phyloP scores from a whole-genome alignment of 768 basidiomycete genomes.

The Chlorophyllum brunneum region DNA sequence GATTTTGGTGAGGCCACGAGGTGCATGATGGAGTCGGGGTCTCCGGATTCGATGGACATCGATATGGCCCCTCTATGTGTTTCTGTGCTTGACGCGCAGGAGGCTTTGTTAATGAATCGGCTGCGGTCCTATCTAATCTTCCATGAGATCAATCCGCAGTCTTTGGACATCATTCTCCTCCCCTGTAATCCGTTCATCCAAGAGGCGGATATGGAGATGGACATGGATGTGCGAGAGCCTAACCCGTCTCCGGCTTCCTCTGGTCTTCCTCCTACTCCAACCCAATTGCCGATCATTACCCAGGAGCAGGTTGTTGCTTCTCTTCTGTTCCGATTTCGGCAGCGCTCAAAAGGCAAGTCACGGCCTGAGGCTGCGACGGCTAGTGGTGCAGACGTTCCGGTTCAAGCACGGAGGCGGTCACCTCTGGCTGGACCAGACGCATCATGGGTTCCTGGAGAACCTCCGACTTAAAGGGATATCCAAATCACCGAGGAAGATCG shows the following conservation, averaged over 20 bases:
- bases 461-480: background rate
- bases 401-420: background rate
- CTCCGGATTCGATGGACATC: background rate
- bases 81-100: conserved; percentile 9
- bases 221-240: background rate
- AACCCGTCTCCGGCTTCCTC: background rate
- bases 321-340: conserved; percentile 3
- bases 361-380: background rate
- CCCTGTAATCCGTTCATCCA: background rate
- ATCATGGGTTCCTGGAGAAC: background rate
- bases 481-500: background rate
- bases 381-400: background rate
- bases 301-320: conserved; percentile 6
- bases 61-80: background rate
- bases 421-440: background rate
- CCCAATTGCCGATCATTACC: background rate
- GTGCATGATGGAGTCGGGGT: background rate
- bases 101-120: conserved; percentile 1
- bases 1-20: background rate
- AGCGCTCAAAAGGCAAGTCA: conserved; percentile 8
- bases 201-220: background rate
- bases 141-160: conserved; percentile 7
- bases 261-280: background rate
- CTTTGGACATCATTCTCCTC: background rate
- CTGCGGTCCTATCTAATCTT: conserved; percentile 9